Evolutionary conservation across 352 stramenopile species (phyloP), one percentile per base, ranked within the genome.

Genomic region (Pythium phragmiticola): DNA sequence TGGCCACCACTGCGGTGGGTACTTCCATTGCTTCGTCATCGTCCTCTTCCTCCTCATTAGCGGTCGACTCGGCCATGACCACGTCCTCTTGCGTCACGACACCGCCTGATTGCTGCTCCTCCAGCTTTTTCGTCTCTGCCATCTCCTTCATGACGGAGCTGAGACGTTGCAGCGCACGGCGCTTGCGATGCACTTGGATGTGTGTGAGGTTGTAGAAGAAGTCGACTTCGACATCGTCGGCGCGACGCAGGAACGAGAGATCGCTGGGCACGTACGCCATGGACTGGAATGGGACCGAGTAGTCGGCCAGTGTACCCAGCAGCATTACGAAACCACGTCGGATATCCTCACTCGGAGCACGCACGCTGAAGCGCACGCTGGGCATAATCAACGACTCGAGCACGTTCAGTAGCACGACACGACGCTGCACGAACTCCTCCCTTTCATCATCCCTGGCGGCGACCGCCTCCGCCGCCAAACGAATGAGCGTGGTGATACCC

Each of bases 181-280:
- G 82, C 72, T 96, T 92, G 52, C 97, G 88, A 71, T 99, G 97
- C 48, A 97, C 78, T 74, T 99, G 97, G 45, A 99, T 98, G 79
- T 99, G 97, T 37, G 92, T 98, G 43, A 99, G 85, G 73, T 99
- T 99, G 66, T 98, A 90, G 78, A 99, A 99, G 66, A 99, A 99
- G 74, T 99, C 97, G 8, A 96, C 85, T 65, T 99, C 91, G 11
- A 88, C 78, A 63, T 98, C 91, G 8, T 97, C 80, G 11, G 82
- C 74, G 51, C 88, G 91, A 51, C 86, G 82, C 37, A 92, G 63
- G 26, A 93, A 57, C 16, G 75, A 69, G 21, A 96, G 52, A 55
- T 96, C 86, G 1, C 70, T 75, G 8, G 87, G 87, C 19, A 95
- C 71, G 46, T 87, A 94, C 17, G 80, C 39, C 49, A 85, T 80